Evolutionary conservation across 768 basidiomycete genomes (phyloP).

Genomic region (Strobilomyces dryophilus): DNA sequence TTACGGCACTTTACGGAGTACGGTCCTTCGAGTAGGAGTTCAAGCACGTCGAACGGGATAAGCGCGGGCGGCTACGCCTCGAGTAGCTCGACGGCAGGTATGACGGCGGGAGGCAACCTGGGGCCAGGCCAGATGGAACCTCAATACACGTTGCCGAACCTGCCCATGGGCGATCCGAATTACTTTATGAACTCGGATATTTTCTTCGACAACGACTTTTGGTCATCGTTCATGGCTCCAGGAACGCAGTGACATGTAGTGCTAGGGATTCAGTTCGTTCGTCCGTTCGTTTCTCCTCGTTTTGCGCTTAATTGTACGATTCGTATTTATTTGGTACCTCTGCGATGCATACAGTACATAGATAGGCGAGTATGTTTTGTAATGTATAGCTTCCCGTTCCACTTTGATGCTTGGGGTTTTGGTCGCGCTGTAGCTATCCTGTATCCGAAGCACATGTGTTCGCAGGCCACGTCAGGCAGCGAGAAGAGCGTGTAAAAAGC

Average conservation of each 20-base stretch:
- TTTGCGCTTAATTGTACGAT: not conserved
- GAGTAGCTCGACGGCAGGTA: slow-evolving; percentile 2
- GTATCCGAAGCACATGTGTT: not conserved
- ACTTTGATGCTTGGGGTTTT: not conserved
- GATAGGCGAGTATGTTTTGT: slow-evolving; percentile 1
- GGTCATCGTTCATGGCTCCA: slow-evolving; percentile 37
- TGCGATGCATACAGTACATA: slow-evolving; percentile 1
- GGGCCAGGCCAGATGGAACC: slow-evolving; percentile 10
- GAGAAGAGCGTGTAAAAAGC: no score
- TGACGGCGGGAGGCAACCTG: not conserved
- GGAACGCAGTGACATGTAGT: slow-evolving; percentile 10
- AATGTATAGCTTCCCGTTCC: not conserved
- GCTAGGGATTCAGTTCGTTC: not conserved
- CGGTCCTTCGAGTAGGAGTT: slow-evolving; percentile 17
- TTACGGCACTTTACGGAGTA: slow-evolving; percentile 22
- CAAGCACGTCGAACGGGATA: slow-evolving; percentile 15
- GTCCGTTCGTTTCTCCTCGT: not conserved
- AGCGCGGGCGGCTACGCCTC: slow-evolving; percentile 10
- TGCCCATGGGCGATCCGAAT: slow-evolving; percentile 25
- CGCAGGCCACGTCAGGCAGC: no score
- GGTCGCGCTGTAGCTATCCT: not conserved
- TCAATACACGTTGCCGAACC: slow-evolving; percentile 19
- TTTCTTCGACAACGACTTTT: slow-evolving; percentile 41
- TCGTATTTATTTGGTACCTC: slow-evolving; percentile 7
- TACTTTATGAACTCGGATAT: slow-evolving; percentile 36